Percentiles rank a stretch among this genome's conserved stretches.
These are phyloP conservation scores for Corchorus olitorius DNA, from an alignment of 345 rosid genomes.

Conservation along the genomic window DNA sequence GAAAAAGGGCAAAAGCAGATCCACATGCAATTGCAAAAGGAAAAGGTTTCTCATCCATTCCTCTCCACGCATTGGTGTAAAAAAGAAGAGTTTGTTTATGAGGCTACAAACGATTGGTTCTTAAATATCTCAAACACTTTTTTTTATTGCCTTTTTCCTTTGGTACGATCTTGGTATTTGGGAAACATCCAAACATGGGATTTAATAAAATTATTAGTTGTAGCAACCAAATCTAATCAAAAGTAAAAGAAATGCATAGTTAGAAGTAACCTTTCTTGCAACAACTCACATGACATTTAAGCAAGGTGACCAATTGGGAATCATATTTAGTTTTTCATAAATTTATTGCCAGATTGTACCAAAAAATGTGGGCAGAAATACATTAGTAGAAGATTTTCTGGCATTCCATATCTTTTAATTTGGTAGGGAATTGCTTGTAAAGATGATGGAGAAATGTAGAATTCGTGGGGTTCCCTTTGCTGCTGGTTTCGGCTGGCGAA, in stretches of 20 bases:
- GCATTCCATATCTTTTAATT: not conserved
- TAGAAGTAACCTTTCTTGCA: not conserved
- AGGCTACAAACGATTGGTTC: conserved; percentile 12
- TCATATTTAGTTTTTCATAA: not conserved
- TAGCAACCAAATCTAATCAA: not conserved
- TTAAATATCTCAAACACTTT: conserved; percentile 5
- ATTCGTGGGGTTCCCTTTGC: not conserved
- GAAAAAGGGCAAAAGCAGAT: conserved; percentile 19
- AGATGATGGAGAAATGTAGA: no score
- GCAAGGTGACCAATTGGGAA: not conserved
- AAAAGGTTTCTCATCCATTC: not conserved
- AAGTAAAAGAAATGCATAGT: not conserved
- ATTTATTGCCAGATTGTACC: not conserved
- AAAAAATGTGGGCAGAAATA: not conserved
- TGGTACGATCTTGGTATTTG: not conserved
- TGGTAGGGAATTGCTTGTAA: not conserved
- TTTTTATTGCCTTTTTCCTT: not conserved
- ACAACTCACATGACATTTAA: not conserved
- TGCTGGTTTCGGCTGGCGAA: not conserved
- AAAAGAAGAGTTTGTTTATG: not conserved
- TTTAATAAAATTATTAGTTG: not conserved
- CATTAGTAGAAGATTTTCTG: not conserved
- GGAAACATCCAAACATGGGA: not conserved
- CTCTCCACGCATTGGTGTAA: not conserved
- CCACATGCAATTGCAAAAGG: conserved; percentile 34